phyloP scores from a whole-genome alignment of 1,139 yeast species.

The Arxiozyma slooffiae region DNA sequence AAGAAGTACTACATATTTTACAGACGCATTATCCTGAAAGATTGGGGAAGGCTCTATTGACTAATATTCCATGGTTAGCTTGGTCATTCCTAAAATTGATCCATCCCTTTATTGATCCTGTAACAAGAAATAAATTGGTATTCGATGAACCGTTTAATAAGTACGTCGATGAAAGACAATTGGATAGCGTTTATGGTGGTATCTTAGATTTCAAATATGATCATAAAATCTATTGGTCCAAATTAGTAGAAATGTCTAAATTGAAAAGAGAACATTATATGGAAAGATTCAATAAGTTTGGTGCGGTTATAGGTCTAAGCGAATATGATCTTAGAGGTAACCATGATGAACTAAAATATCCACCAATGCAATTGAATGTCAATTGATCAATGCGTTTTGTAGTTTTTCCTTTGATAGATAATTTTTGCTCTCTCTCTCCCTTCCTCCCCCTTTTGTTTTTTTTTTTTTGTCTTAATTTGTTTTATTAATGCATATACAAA shows the following conservation, averaged over 20 bases:
- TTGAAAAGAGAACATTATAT: slow-evolving; percentile 47
- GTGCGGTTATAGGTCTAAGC: slow-evolving; percentile 65
- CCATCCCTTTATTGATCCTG: slow-evolving; percentile 90
- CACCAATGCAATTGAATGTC: slow-evolving; percentile 16
- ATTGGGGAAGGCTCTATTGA: slow-evolving; percentile 78
- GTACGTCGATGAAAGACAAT: slow-evolving; percentile 70
- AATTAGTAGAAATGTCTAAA: slow-evolving; percentile 49
- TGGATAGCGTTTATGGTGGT: slow-evolving; percentile 82
- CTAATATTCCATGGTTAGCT: slow-evolving; percentile 89
- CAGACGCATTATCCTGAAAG: slow-evolving; percentile 96
- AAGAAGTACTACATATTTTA: slow-evolving; percentile 62
- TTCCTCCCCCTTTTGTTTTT: background rate
- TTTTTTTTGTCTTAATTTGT: background rate
- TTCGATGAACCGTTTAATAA: slow-evolving; percentile 80
- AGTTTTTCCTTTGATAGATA: background rate
- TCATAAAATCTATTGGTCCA: slow-evolving; percentile 76
- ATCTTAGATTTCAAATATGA: slow-evolving; percentile 68
- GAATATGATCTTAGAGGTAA: slow-evolving; percentile 70
- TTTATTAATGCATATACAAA: background rate
- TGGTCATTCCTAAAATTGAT: slow-evolving; percentile 83
- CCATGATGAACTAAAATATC: slow-evolving; percentile 38
- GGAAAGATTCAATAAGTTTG: slow-evolving; percentile 55
- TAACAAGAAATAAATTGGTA: slow-evolving; percentile 83
- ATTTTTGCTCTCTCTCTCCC: background rate
- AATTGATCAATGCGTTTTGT: background rate